Base-by-base conservation (phyloP, 345 rosid genomes). In the Stellera chamaejasme region DNA sequence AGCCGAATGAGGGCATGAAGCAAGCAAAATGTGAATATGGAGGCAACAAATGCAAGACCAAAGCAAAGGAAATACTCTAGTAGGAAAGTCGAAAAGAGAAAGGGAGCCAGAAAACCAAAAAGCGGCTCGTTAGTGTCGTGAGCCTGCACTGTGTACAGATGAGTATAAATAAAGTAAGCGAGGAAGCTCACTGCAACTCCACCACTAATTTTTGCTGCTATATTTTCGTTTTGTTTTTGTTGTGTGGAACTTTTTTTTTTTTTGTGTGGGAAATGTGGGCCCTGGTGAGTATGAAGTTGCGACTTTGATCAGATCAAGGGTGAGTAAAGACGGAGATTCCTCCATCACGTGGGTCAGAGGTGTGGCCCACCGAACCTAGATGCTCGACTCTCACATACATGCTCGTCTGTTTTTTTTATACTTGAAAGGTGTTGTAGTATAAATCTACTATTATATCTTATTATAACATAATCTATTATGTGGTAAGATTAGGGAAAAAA, bases 1-100 rank as follows among this genome's bases (percentile, higher is more conserved):
- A 65, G 41, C n/a, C 61, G 62, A 60, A 58, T 55, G 69, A 71
- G 47, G 58, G 59, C 70, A 65, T 14, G 67, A 53, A 65, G 48
- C 65, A 56, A 14, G 26, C 7, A 32, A 4, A 32, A 4, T 32
- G 39, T 32, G 39, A 32, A 32, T 1, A 32, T 32, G 39, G 39
- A 4, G 39, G 39, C 39, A 32, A 32, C 23, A 19, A 19, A n/a
- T n/a, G 0, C 23, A 19, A 19, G 23, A 19, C 23, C 23, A 19
- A 36, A 48, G 28, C 10, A 59, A 13, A 26, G 47, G 36, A 42
- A 19, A 19, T 19, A n/a, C n/a, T n/a, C n/a, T n/a, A 19, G 23
- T 19, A 19, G 10, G 54, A 56, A 14, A 48, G 39, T 19, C 23
- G 23, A 19, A 19, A 19, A 19, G 23, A 19, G 23, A 19, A 19